Percentiles rank a stretch among this genome's conserved stretches.
These are phyloP conservation scores for carrot (Daucus carota) DNA, from an alignment of 129 eudicot genomes.

Conservation along the genomic window DH1_v3.0 NC_030384.2:40244501-40245000, in stretches of 20 bases:
- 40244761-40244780: constrained; percentile 74
- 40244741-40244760: constrained; percentile 50
- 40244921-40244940: constrained; percentile 83
- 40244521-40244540: constrained; percentile 68
- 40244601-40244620: constrained; percentile 53
- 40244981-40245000: constrained; percentile 87
- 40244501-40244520: constrained; percentile 52
- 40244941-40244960: constrained; percentile 86
- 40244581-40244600: constrained; percentile 45
- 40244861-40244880: constrained; percentile 48
- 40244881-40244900: constrained; percentile 71
- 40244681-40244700: constrained; percentile 65
- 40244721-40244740: constrained; percentile 93
- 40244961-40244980: constrained; percentile 56
- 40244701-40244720: constrained; percentile 75
- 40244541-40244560: constrained; percentile 59
- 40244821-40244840: constrained; percentile 70
- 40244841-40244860: constrained; percentile 67
- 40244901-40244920: constrained; percentile 66
- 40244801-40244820: constrained; percentile 71
- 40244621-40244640: constrained; percentile 56
- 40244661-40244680: constrained; percentile 61
- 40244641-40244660: constrained; percentile 52
- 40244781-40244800: constrained; percentile 83
- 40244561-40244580: constrained; percentile 78